These are phyloP conservation scores for Solanum chiquidenum DNA, from an alignment of 257 asterid genomes.

Conservation along the genomic window DNA sequence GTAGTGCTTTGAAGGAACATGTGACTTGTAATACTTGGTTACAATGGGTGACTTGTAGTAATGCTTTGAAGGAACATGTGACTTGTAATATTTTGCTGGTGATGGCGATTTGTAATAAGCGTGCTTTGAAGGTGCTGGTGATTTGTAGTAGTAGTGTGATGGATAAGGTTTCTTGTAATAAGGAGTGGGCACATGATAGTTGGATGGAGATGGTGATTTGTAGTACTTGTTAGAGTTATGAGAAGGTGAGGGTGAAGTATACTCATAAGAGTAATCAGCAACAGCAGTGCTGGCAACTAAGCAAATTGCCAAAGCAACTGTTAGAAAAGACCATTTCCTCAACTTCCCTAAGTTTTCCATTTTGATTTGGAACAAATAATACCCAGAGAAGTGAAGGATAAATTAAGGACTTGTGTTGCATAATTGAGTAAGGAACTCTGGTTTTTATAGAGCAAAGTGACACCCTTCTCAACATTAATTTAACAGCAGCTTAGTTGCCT, in stretches of 20 bases:
- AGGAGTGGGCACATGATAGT: not conserved
- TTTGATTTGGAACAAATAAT: not conserved
- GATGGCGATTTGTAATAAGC: not conserved
- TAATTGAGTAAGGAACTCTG: not conserved
- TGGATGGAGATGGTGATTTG: not conserved
- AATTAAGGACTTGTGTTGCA: not conserved
- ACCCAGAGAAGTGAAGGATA: not conserved
- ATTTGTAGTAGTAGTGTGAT: not conserved
- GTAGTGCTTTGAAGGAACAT: not conserved
- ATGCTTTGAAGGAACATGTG: not conserved
- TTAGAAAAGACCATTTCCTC: not conserved
- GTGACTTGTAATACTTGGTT: not conserved
- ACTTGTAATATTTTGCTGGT: not conserved
- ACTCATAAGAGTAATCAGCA: not conserved
- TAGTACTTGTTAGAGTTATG: not conserved
- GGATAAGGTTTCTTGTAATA: not conserved
- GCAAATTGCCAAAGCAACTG: not conserved
- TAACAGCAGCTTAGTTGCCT: not conserved
- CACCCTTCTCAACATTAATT: not conserved
- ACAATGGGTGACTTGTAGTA: not conserved
- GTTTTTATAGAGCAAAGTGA: not conserved
- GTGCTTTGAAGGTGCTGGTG: not conserved
- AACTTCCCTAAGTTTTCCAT: not conserved
- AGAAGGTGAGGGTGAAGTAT: not conserved
- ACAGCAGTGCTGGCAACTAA: not conserved